Conservation (phyloP, 1,139 yeast species). For the Geotrichum bryndzae region DNA sequence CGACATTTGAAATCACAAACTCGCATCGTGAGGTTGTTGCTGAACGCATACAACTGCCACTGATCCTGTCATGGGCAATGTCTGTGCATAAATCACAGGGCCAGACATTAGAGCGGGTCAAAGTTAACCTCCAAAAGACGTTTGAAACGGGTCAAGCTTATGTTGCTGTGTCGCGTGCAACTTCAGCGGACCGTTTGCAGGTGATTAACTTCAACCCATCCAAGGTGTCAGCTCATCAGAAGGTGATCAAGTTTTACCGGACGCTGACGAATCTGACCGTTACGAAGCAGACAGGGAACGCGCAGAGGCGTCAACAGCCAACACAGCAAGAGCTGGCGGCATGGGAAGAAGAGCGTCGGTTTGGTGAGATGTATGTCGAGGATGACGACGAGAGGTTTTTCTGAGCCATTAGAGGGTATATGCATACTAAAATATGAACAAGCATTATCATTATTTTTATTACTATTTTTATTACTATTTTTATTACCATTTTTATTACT, state of each 20-base stretch:
- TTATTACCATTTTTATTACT: not conserved
- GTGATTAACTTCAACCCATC: slow-evolving; percentile 61
- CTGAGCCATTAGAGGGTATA: not conserved
- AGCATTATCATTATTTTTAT: not conserved
- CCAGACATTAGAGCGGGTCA: slow-evolving; percentile 73
- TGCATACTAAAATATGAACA: not conserved
- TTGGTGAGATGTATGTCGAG: not conserved
- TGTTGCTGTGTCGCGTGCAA: slow-evolving; percentile 88
- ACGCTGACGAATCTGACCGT: slow-evolving; percentile 29
- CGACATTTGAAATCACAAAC: slow-evolving; percentile 11
- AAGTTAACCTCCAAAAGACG: slow-evolving; percentile 61
- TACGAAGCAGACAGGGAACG: not conserved
- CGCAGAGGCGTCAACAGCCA: not conserved
- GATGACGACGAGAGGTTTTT: not conserved
- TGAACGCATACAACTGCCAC: slow-evolving; percentile 59
- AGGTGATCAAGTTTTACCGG: slow-evolving; percentile 61
- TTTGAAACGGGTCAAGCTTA: slow-evolving; percentile 87
- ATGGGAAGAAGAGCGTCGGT: not conserved
- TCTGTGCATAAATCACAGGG: slow-evolving; percentile 93
- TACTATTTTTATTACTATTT: not conserved
- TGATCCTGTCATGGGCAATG: slow-evolving; percentile 79
- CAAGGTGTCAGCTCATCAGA: slow-evolving; percentile 58
- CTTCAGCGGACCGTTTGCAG: slow-evolving; percentile 64
- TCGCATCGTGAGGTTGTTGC: slow-evolving; percentile 25
- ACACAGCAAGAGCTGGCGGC: not conserved